phyloP scores from a whole-genome alignment of 73 alveolate genomes.

The Symbiodinium pilosum region DNA sequence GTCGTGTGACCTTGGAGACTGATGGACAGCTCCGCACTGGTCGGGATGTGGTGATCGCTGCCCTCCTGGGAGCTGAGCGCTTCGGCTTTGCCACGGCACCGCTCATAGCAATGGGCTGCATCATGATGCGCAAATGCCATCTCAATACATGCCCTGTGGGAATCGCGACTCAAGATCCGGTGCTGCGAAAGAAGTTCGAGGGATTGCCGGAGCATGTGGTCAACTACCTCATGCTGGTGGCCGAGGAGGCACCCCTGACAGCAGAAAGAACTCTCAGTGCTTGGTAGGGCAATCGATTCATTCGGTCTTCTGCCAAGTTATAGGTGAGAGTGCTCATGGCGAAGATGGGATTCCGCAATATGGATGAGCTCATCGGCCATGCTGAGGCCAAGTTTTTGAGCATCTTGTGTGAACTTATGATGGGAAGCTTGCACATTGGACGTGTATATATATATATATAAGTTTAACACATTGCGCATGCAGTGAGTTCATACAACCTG shows the following conservation, averaged over 20 bases:
- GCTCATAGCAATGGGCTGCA: constrained; percentile 95
- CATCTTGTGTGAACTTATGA: background rate
- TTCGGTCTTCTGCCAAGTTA: too few species aligned
- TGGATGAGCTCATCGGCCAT: constrained; percentile 91
- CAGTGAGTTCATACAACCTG: too few species aligned
- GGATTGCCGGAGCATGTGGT: constrained; percentile 95
- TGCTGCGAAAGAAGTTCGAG: constrained; percentile 94
- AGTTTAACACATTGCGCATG: too few species aligned
- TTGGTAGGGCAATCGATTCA: too few species aligned
- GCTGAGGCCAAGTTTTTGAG: constrained; percentile 25
- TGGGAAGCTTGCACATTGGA: too few species aligned
- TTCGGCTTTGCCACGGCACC: constrained; percentile 95
- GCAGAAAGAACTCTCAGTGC: too few species aligned
- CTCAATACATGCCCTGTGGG: constrained; percentile 95
- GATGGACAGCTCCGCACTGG: constrained; percentile 95
- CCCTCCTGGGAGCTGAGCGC: constrained; percentile 94
- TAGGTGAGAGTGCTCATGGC: constrained; percentile 94
- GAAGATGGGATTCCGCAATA: constrained; percentile 92
- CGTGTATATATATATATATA: too few species aligned
- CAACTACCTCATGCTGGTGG: constrained; percentile 95
- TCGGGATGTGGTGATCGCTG: constrained; percentile 95
- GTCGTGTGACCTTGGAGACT: constrained; percentile 92
- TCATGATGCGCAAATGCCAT: constrained; percentile 95
- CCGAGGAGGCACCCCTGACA: constrained; percentile 90
- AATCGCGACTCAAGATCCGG: constrained; percentile 95